Percentiles rank a stretch among this genome's conserved stretches.
Conservation (phyloP, 2,329 filamentous ascomycete genomes). For the Exophiala sideris region DNA sequence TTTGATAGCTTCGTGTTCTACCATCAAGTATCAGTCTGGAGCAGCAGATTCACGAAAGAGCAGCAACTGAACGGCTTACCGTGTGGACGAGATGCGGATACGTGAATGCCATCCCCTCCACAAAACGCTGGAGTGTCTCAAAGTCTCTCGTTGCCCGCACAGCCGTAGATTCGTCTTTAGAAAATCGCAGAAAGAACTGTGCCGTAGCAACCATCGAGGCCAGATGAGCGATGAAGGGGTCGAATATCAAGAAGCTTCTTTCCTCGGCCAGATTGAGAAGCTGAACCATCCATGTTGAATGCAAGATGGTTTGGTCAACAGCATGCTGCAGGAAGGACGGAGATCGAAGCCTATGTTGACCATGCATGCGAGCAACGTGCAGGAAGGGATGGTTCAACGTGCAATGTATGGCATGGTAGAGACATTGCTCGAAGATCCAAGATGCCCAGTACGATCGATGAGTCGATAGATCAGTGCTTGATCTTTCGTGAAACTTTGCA, state of each 20-base stretch:
- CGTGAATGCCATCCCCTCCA: constrained; percentile 12
- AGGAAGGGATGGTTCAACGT: constrained; percentile 25
- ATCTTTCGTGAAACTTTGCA: constrained; percentile 12
- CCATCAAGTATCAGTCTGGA: neutral
- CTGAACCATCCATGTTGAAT: constrained; percentile 22
- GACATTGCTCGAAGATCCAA: constrained; percentile 21
- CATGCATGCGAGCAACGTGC: constrained; percentile 19
- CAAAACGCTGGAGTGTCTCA: constrained; percentile 14
- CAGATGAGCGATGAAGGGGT: constrained; percentile 24
- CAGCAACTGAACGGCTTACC: constrained; percentile 4
- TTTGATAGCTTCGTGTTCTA: constrained; percentile 14
- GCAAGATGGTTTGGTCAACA: constrained; percentile 22
- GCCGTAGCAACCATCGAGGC: constrained; percentile 20
- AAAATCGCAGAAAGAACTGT: constrained; percentile 22
- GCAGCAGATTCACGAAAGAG: neutral
- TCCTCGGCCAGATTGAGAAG: constrained; percentile 19
- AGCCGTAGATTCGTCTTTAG: constrained; percentile 18
- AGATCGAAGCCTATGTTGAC: constrained; percentile 17
- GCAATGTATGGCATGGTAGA: constrained; percentile 25
- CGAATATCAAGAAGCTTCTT: constrained; percentile 14
- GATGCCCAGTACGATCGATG: constrained; percentile 21
- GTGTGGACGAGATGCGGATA: constrained; percentile 22
- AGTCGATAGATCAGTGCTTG: constrained; percentile 6
- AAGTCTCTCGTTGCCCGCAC: constrained; percentile 16
- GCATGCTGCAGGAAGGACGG: constrained; percentile 26